Evolutionary conservation across 2,329 filamentous ascomycete species (phyloP).

Genomic region (Fusarium equiseti): DNA sequence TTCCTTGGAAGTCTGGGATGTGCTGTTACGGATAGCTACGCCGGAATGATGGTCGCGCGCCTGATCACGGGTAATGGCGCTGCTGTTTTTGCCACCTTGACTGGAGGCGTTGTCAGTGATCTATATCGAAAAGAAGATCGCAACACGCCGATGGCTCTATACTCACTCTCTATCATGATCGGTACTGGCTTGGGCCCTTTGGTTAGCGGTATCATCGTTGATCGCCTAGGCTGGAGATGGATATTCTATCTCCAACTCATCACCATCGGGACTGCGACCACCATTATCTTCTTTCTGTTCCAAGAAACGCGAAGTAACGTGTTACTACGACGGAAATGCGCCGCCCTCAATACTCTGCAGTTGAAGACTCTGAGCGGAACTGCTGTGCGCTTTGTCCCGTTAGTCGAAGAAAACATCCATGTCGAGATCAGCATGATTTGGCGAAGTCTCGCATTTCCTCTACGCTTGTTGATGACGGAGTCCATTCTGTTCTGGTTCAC

Average conservation of each 20-base stretch:
- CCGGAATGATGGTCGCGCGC: conserved; percentile 71
- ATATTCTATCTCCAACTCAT: conserved; percentile 77
- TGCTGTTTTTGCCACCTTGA: conserved; percentile 59
- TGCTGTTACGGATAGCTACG: conserved; percentile 68
- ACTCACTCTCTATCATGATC: conserved; percentile 70
- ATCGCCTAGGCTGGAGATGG: conserved; percentile 72
- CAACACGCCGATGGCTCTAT: conserved; percentile 77
- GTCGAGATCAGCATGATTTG: conserved; percentile 45
- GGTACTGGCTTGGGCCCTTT: conserved; percentile 74
- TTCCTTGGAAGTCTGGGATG: conserved; percentile 62
- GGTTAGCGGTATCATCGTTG: conserved; percentile 68
- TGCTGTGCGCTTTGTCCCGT: conserved; percentile 11
- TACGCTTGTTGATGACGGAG: conserved; percentile 66
- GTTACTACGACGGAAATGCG: conserved; percentile 70
- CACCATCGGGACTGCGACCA: conserved; percentile 65
- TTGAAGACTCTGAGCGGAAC: background rate
- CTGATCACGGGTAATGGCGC: conserved; percentile 73
- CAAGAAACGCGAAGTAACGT: conserved; percentile 77
- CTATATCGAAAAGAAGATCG: conserved; percentile 73
- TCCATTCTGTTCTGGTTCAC: conserved; percentile 75
- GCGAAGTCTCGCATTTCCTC: conserved; percentile 49
- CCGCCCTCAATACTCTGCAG: conserved; percentile 64
- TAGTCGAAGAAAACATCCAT: conserved; percentile 22
- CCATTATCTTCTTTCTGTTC: conserved; percentile 69
- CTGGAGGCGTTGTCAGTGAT: conserved; percentile 76